These are phyloP conservation scores for Kalmusia sp. DNA, from an alignment of 2,329 filamentous ascomycete species.

Conservation along the genomic window DNA sequence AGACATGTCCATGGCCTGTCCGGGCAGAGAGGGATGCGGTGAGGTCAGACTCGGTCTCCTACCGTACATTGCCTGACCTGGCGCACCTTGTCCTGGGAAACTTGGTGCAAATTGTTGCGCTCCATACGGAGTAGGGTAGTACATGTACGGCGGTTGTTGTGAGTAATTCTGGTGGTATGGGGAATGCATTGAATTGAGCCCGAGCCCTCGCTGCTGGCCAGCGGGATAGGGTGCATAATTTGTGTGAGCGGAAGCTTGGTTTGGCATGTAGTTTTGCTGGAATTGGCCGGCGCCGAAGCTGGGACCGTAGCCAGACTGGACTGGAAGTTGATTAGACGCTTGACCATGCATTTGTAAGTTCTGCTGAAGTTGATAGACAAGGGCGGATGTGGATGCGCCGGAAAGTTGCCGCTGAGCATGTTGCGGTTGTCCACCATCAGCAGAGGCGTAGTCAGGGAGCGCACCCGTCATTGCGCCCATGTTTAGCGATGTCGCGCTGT, in stretches of 20 bases:
- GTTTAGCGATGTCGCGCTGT: slow-evolving; percentile 38
- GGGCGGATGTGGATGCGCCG: slow-evolving; percentile 47
- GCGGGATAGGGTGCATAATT: slow-evolving; percentile 31
- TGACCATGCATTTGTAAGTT: slow-evolving; percentile 44
- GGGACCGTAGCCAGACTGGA: slow-evolving; percentile 34
- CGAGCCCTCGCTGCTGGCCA: slow-evolving; percentile 33
- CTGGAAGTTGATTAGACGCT: slow-evolving; percentile 24
- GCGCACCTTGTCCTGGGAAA: slow-evolving; percentile 32
- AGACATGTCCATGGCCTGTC: slow-evolving; percentile 28
- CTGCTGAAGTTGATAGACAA: slow-evolving; percentile 50
- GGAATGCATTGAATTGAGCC: slow-evolving; percentile 28
- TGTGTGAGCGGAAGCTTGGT: slow-evolving; percentile 31
- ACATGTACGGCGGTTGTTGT: slow-evolving; percentile 43
- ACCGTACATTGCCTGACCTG: slow-evolving; percentile 34
- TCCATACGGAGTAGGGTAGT: slow-evolving; percentile 43
- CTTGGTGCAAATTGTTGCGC: slow-evolving; percentile 35
- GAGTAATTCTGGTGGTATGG: slow-evolving; percentile 40
- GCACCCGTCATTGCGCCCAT: slow-evolving; percentile 46
- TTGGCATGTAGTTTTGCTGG: slow-evolving; percentile 34
- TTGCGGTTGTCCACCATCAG: slow-evolving; percentile 28
- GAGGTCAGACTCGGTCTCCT: slow-evolving; percentile 36
- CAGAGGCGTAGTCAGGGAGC: slow-evolving; percentile 43
- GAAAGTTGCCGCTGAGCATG: slow-evolving; percentile 41
- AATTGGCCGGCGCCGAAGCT: slow-evolving; percentile 36
- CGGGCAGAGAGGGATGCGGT: slow-evolving; percentile 22